Evolutionary conservation across 2,329 filamentous ascomycete species (phyloP).

Genomic region (Fusarium sororula): DNA sequence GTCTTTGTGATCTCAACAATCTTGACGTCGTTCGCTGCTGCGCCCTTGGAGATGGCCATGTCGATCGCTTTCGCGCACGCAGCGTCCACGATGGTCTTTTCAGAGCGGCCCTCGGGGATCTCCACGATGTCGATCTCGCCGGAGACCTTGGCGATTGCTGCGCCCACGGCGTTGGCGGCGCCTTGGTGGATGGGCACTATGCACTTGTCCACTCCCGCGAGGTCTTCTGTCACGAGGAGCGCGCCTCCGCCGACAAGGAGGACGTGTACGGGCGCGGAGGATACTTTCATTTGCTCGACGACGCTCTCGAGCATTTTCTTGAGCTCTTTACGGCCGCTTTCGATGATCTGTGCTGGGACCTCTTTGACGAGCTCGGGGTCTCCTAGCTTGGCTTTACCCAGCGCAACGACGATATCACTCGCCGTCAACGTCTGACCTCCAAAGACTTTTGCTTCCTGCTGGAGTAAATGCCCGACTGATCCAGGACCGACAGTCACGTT

Average conservation of each 20-base stretch:
- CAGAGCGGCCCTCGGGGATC: slow-evolving; percentile 51
- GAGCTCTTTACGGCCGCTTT: slow-evolving; percentile 47
- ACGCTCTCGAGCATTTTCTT: slow-evolving; percentile 59
- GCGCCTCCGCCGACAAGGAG: slow-evolving; percentile 68
- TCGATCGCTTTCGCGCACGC: slow-evolving; percentile 49
- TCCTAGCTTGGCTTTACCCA: slow-evolving; percentile 46
- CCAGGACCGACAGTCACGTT: slow-evolving; percentile 62
- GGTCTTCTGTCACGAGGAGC: slow-evolving; percentile 57
- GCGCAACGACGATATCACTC: slow-evolving; percentile 59
- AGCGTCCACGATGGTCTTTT: slow-evolving; percentile 51
- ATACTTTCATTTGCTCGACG: slow-evolving; percentile 66
- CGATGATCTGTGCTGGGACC: slow-evolving; percentile 32
- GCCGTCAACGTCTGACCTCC: slow-evolving; percentile 63
- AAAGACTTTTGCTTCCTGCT: slow-evolving; percentile 59
- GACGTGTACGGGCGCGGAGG: slow-evolving; percentile 59
- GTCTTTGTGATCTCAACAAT: slow-evolving; percentile 58
- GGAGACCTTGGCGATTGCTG: slow-evolving; percentile 65
- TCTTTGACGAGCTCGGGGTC: slow-evolving; percentile 42
- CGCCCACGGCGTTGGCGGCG: slow-evolving; percentile 68
- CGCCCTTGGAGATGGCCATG: slow-evolving; percentile 46
- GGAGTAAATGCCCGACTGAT: slow-evolving; percentile 63
- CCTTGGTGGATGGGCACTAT: slow-evolving; percentile 62
- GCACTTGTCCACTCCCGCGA: slow-evolving; percentile 60
- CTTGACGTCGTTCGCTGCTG: slow-evolving; percentile 47
- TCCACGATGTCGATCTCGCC: slow-evolving; percentile 63